Percentiles rank a stretch among this genome's conserved stretches.
Conservation (phyloP, 2,329 filamentous ascomycete genomes). For the Colletotrichum phormii region DNA sequence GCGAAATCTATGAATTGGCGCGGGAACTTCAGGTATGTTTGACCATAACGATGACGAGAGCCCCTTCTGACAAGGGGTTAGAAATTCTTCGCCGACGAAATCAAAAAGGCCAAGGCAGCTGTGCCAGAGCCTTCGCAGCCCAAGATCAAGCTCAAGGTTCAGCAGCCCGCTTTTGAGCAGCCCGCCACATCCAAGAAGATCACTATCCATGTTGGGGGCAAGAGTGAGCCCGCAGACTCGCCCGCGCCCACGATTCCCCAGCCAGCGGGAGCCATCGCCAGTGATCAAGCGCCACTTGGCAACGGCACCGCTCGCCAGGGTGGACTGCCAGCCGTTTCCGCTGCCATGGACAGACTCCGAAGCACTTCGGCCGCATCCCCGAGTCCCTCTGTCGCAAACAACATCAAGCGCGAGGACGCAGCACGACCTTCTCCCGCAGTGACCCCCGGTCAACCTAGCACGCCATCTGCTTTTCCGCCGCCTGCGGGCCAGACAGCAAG, state of each 20-base stretch:
- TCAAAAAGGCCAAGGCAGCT: conserved; percentile 77
- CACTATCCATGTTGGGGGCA: conserved; percentile 76
- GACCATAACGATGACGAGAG: neutral
- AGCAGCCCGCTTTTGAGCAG: conserved; percentile 50
- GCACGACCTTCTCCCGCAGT: conserved; percentile 48
- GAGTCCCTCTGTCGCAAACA: conserved; percentile 52
- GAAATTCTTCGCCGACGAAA: conserved; percentile 75
- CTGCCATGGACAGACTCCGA: conserved; percentile 39
- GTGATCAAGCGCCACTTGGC: conserved; percentile 49
- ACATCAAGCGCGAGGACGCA: conserved; percentile 50
- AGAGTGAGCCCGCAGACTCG: conserved; percentile 65
- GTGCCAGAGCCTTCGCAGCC: conserved; percentile 79
- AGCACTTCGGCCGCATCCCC: conserved; percentile 58
- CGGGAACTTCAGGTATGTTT: conserved; percentile 78
- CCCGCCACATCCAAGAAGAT: conserved; percentile 68
- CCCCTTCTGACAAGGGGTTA: conserved; percentile 48
- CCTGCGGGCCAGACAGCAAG: conserved; percentile 38
- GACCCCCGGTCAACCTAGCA: conserved; percentile 41
- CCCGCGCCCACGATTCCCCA: conserved; percentile 56
- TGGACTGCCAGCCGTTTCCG: conserved; percentile 28
- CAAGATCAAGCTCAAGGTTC: conserved; percentile 84
- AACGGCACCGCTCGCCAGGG: conserved; percentile 37
- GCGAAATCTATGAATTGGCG: conserved; percentile 82
- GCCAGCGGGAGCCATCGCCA: conserved; percentile 47
- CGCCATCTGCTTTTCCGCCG: conserved; percentile 21